Evolutionary conservation across 2,329 filamentous ascomycete species (phyloP), one percentile per base, ranked within the genome.

Genomic region (Cryphonectria carpinicola): DNA sequence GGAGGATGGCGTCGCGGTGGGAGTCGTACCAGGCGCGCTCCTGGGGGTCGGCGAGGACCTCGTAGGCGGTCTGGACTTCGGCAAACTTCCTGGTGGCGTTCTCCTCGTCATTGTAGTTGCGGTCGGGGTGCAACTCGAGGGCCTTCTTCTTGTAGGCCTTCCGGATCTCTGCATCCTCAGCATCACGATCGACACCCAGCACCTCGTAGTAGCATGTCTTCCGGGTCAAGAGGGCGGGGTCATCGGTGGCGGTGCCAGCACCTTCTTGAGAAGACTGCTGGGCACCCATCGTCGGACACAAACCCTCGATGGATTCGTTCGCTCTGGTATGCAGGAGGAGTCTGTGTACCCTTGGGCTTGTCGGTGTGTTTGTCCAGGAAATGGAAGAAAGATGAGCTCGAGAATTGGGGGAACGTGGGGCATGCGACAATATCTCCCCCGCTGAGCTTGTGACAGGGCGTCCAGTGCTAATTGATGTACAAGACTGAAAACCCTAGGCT

Each of bases 11-110:
- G 75, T 94, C 91, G 72, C 94, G 91, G 79, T 99, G 96, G 3
- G 94, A 94, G 81, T 99, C 95, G 82, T 99, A 99, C 96, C 96
- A 99, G 43, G 95, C 92, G 75, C 96, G 90, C 80, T 99, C 96
- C 79, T 99, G 95, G 14, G 94, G 90, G 79, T 99, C 96, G 1
- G 95, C 97, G 1, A 99, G 88, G n/a, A 99, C 89, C 80, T 98
- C 94, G 79, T 99, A 97, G 63, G 96, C 96, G 49, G 94, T 88
- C 80, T 98, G 95, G 39, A 98, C 87, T 78, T 98, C 94, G 65
- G 96, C 94, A 79, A 99, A 99, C 67, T 91, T 89, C 74, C 86
- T 88, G 1, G 96, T 99, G 2, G 95, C 91, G 73, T 90, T 88
- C 77, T 97, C 94, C 72, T 92, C 90, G 78, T 98, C 91, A 76